Evolutionary conservation across 139 green algal genomes (phyloP), one percentile per base, ranked within the genome.

Genomic region (Chlorella sp.): DNA sequence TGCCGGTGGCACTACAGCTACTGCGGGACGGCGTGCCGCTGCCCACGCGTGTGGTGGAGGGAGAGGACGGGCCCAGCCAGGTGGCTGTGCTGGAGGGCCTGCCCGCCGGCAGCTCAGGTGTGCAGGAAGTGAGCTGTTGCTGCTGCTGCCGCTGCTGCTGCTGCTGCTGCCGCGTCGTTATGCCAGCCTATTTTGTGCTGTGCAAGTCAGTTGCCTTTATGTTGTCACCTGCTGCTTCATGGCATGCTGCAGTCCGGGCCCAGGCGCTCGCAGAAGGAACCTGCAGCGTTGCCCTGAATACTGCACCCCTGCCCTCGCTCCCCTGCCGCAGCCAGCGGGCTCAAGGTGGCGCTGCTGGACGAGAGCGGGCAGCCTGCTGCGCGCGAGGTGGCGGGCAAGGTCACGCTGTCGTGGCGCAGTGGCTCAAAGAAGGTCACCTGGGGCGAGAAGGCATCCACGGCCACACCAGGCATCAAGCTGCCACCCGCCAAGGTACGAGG

Each of bases 351-450:
- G 9, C 88, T 93, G 70, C 74, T 92, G 70, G 90, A 95, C 40
- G 88, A 90, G 32, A 81, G 83, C 3, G 91, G 92, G 6, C 65
- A 80, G 13, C 90, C 85, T 0, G 88, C 84, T 5, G 41, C 65
- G 19, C 60, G 46, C 1, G 76, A 86, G 20, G 77, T 88, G 32
- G 1, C 72, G 30, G 91, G 90, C 75, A 87, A 87, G 69, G 54
- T 95, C 54, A 88, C 90, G 41, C 81, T 91, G 60, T 96, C 92
- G 8, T 96, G 91, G 92, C 56, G n/a, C 58, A 87, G 85, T 43
- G 91, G 90, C 70, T 76, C 28, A 83, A 93, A 93, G 80, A 92
- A 89, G 43, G 72, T 87, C 1, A 73, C 30, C 73, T 96, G 40
- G 74, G 51, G 51, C 14, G 51, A 11, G 51, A 11, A 60, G 51